A percentile compares a stretch with the other conserved stretches of the same genome.
These are phyloP conservation scores for Fusarium torreyae DNA, from an alignment of 2,329 filamentous ascomycete genomes.

Conservation along the genomic window DNA sequence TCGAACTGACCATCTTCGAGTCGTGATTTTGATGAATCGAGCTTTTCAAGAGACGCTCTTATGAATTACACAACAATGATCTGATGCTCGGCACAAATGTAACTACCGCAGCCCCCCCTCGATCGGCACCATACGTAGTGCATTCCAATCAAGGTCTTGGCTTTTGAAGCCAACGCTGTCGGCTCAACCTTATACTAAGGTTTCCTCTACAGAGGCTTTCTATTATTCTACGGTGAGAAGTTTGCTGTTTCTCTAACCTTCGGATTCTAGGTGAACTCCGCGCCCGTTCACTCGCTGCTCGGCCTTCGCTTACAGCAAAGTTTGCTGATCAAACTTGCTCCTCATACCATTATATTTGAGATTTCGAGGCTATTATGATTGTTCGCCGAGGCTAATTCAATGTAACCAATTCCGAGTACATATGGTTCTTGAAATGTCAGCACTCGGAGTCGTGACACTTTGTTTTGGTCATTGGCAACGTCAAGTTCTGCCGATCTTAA, in stretches of 20 bases:
- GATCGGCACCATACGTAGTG: constrained; percentile 5
- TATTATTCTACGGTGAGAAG: constrained; percentile 19
- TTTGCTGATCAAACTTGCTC: background rate
- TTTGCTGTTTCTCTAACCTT: background rate
- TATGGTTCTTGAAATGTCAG: background rate
- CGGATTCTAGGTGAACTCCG: background rate
- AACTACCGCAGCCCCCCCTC: background rate
- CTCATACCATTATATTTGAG: background rate
- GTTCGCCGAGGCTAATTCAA: background rate
- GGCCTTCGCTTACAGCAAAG: background rate
- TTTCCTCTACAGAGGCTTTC: constrained; percentile 3
- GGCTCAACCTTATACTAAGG: background rate
- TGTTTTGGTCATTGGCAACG: background rate
- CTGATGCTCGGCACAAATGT: background rate
- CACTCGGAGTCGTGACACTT: background rate
- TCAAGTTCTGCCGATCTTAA: constrained; percentile 1
- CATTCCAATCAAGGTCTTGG: constrained; percentile 23
- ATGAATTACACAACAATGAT: background rate
- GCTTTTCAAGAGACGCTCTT: background rate
- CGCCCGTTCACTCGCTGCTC: background rate
- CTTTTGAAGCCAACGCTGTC: background rate
- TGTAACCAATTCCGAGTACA: background rate
- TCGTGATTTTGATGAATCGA: background rate
- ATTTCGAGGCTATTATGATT: background rate
- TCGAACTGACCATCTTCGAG: background rate